Base-by-base conservation (phyloP, 805 yeast genomes). In the Candida bentonensis region DNA sequence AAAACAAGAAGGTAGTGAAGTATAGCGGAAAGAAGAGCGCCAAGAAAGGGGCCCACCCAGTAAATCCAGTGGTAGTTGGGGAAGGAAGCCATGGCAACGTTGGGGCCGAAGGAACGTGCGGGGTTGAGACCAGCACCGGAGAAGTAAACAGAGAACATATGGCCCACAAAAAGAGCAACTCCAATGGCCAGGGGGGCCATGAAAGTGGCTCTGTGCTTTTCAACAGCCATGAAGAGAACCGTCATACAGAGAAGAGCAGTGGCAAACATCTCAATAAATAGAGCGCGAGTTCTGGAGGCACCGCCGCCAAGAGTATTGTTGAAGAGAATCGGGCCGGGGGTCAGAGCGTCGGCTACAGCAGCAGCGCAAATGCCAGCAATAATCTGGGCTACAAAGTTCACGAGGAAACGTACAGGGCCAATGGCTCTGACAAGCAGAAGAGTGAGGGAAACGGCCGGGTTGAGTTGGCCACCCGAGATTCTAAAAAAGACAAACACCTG, bases 81-180 rank as follows among this genome's bases (percentile, higher is more conserved):
- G 79, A 86, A 86, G 21, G 74, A 68, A 46, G 62, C 68, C 45
- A 74, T 73, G 47, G 87, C 94, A 48, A 84, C 68, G 60, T 79
- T 73, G 44, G 95, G 94, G 58, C 95, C 95, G 46, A 85, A 73
- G 26, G 84, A 68, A 70, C 95, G 78, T 40, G 95, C 95, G 46
- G 95, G 95, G 72, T 85, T 85, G 58, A 84, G 69, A 60, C 95
- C 95, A 33, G 94, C 94, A 61, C 95, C 95, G 42, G 94, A 82
- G 69, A 74, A 81, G 73, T 72, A 81, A 46, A 86, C 83, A 59
- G 82, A 74, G 54, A 83, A 71, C 69, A 85, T 74, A 62, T 85
- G 94, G 42, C 81, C 94, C 54, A 84, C 67, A 68, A 85, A 81
- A 53, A 85, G 70, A 23, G 94, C 74, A 45, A 85, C 62, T 62